phyloP scores from a whole-genome alignment of 2,329 filamentous ascomycete genomes.

The Xylariaceae sp. region DNA sequence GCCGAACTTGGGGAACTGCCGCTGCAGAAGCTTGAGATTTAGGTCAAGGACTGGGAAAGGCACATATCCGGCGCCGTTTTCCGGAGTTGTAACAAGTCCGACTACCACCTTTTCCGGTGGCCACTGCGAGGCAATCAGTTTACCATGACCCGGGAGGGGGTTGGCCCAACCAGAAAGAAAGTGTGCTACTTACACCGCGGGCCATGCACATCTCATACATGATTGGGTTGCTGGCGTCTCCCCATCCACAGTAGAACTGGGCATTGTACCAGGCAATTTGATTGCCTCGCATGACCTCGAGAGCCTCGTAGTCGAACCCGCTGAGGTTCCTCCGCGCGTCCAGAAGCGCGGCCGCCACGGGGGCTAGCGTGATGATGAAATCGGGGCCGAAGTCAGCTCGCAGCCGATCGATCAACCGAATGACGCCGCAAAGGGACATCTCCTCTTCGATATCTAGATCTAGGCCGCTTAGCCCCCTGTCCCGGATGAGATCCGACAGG shows the following conservation, averaged over 20 bases:
- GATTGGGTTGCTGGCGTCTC: constrained; percentile 50
- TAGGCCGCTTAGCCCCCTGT: constrained; percentile 55
- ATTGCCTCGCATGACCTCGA: constrained; percentile 58
- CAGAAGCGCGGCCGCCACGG: constrained; percentile 68
- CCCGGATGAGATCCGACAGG: constrained; percentile 54
- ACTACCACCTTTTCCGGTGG: constrained; percentile 62
- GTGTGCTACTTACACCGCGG: constrained; percentile 39
- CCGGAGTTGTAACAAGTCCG: constrained; percentile 68
- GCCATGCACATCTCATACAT: constrained; percentile 43
- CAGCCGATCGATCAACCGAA: constrained; percentile 58
- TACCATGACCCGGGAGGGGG: too few relatives aligned
- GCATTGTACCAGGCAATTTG: constrained; percentile 76
- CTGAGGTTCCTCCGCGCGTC: constrained; percentile 59
- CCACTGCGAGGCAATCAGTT: constrained; percentile 43
- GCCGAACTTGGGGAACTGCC: constrained; percentile 61
- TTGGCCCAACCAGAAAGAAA: too few relatives aligned
- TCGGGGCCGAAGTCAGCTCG: constrained; percentile 57
- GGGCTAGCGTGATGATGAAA: constrained; percentile 73
- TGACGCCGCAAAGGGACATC: constrained; percentile 59
- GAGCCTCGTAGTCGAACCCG: constrained; percentile 67
- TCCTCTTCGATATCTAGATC: constrained; percentile 72
- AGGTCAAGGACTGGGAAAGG: constrained; percentile 50
- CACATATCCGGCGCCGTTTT: constrained; percentile 64
- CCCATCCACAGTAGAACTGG: constrained; percentile 84
- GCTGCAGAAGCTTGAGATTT: constrained; percentile 51